phyloP scores from a whole-genome alignment of 805 yeast genomes.

The Yarrowia sp. region DNA sequence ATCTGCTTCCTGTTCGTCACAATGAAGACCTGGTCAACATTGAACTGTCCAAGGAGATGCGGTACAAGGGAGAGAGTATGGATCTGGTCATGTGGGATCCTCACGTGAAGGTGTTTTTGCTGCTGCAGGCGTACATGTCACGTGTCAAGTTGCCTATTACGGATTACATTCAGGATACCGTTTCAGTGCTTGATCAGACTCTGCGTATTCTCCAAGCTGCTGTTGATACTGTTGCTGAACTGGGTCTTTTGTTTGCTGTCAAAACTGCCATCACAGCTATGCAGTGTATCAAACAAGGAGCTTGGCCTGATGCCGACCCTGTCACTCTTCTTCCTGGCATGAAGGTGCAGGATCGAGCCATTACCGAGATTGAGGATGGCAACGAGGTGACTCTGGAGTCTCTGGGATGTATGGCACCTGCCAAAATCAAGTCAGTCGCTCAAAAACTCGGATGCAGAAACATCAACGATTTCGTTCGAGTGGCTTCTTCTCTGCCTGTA shows the following conservation, averaged over 20 bases:
- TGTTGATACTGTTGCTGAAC: constrained; percentile 83
- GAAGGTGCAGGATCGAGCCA: constrained; percentile 27
- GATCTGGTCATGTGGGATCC: constrained; percentile 70
- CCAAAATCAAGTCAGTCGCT: constrained; percentile 44
- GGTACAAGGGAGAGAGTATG: constrained; percentile 49
- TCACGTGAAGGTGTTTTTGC: constrained; percentile 71
- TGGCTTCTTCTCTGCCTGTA: constrained; percentile 61
- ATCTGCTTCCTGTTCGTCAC: constrained; percentile 85
- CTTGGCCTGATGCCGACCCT: constrained; percentile 81
- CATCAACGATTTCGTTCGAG: constrained; percentile 50
- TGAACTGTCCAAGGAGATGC: constrained; percentile 69
- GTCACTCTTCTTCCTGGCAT: constrained; percentile 54
- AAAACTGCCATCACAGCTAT: constrained; percentile 62
- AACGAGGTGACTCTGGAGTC: constrained; percentile 26
- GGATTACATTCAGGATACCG: constrained; percentile 91
- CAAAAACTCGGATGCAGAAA: constrained; percentile 36
- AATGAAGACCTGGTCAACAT: constrained; percentile 85
- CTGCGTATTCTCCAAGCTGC: constrained; percentile 91
- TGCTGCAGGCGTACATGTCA: constrained; percentile 70
- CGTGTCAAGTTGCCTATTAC: constrained; percentile 84
- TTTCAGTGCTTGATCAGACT: constrained; percentile 89
- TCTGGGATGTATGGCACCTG: constrained; percentile 33
- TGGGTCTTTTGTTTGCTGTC: constrained; percentile 67
- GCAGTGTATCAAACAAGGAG: constrained; percentile 85
- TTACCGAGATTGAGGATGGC: constrained; percentile 28